Base-by-base conservation (phyloP, 1,139 yeast genomes). In the Suhomyces anneliseae region DNA sequence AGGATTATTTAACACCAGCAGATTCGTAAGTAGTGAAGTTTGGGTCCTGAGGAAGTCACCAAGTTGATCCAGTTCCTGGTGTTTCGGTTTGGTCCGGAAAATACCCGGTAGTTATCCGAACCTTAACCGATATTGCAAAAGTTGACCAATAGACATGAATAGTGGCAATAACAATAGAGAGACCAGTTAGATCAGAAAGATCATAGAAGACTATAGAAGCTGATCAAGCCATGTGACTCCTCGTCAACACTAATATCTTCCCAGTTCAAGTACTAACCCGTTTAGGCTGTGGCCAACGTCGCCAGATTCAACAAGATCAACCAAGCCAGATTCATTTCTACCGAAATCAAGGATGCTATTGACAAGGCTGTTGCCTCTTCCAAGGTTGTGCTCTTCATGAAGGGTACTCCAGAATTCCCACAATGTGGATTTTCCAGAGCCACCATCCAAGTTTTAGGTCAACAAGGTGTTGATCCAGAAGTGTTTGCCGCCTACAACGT, bases 391-490 rank as follows among this genome's bases (percentile, higher is more conserved):
- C 76, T 95, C 33, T 92, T 92, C 72, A 89, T 89, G 96, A 89
- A 89, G 64, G 96, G 96, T 9, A 95, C 99, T 1, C 99, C 99
- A 1, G 97, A 92, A 61, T 90, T 88, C 49, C 99, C 99, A 31
- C 96, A 90, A 61, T 95, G 99, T 75, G 99, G 99, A 1, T 95
- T 95, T 63, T 90, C 97, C 7, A 82, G 97, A 62, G 96, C 96
- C 44, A 89, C 97, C 14, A 92, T 95, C 56, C 95, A 90, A 64
- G 81, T 90, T 42, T 78, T 95, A 53, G 98, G 99, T 15, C 95
- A 90, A 65, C 96, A 92, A 65, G 99, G 99, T 48, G 98, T 95
- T 32, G 97, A 95, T 67, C 99, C 99, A 6, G 80, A 74, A 40
- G 92, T 93, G 68, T 92, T 95, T 69, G 97, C 98, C 40, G 99